A percentile compares a stretch with the other conserved stretches of the same genome.
These are phyloP conservation scores for Pseudogymnoascus sp. DNA, from an alignment of 2,329 filamentous ascomycete species.

Conservation along the genomic window DNA sequence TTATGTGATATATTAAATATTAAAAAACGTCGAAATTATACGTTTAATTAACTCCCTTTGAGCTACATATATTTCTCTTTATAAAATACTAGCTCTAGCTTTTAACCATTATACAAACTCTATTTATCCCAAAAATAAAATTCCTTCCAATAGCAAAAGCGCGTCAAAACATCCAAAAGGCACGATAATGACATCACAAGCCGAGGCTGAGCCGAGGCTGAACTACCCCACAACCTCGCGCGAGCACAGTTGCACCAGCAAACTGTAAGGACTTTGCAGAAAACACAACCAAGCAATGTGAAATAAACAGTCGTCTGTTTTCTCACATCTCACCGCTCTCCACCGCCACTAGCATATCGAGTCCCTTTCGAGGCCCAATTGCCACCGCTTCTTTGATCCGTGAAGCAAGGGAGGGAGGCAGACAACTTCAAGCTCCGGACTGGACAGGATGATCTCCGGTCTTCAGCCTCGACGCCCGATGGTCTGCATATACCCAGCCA, in stretches of 20 bases:
- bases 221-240: neutral
- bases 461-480: neutral
- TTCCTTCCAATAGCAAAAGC: neutral
- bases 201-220: slow-evolving; percentile 4
- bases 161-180: neutral
- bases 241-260: neutral
- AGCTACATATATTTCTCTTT: neutral
- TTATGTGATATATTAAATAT: neutral
- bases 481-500: neutral
- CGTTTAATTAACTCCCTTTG: neutral
- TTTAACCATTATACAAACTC: neutral
- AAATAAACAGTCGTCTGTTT: neutral
- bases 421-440: neutral
- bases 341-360: neutral
- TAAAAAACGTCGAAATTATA: neutral
- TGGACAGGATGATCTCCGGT: neutral
- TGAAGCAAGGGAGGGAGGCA: neutral
- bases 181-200: slow-evolving; percentile 2
- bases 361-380: neutral
- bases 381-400: neutral
- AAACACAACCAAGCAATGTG: slow-evolving; percentile 1
- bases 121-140: neutral
- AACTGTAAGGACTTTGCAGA: neutral
- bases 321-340: neutral
- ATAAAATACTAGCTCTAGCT: neutral